A percentile compares a stretch with the other conserved stretches of the same genome.
Conservation (phyloP, 129 eudicot species). For the Silybum marianum region DNA sequence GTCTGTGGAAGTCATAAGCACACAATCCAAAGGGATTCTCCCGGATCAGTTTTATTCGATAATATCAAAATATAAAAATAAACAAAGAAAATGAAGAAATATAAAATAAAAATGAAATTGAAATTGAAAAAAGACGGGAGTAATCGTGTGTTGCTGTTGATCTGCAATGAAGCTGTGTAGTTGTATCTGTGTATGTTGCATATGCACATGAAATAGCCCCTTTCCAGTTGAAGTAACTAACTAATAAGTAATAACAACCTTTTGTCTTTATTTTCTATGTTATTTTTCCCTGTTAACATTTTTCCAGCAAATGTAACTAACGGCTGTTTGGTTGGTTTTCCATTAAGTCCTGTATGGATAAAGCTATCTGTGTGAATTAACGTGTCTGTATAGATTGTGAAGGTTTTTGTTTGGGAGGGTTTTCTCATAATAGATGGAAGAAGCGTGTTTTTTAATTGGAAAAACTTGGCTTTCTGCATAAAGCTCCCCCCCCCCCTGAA, state of each 20-base stretch:
- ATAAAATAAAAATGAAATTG: slow-evolving; percentile 2
- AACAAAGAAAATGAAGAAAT: not conserved
- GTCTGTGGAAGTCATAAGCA: slow-evolving; percentile 37
- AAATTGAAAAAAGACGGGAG: not conserved
- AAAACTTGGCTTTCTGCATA: too few species aligned
- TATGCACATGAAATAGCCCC: not conserved
- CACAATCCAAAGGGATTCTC: slow-evolving; percentile 35
- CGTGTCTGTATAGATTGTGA: too few species aligned
- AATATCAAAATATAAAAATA: slow-evolving; percentile 5
- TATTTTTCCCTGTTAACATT: not conserved
- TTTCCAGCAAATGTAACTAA: not conserved
- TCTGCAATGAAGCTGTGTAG: not conserved
- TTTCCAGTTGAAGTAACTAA: not conserved
- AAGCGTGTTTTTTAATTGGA: too few species aligned
- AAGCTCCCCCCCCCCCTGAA: too few species aligned
- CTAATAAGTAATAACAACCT: not conserved
- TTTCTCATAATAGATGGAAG: too few species aligned
- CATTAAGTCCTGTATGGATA: too few species aligned
- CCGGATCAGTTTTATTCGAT: slow-evolving; percentile 21
- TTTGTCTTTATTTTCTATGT: not conserved
- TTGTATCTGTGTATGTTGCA: not conserved
- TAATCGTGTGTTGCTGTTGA: not conserved
- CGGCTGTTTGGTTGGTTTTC: too few species aligned
- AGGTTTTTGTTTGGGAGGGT: too few species aligned
- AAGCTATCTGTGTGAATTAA: too few species aligned